Base-by-base conservation (phyloP, 1,284 basidiomycete genomes). In the Rhodotorula sp. region DNA sequence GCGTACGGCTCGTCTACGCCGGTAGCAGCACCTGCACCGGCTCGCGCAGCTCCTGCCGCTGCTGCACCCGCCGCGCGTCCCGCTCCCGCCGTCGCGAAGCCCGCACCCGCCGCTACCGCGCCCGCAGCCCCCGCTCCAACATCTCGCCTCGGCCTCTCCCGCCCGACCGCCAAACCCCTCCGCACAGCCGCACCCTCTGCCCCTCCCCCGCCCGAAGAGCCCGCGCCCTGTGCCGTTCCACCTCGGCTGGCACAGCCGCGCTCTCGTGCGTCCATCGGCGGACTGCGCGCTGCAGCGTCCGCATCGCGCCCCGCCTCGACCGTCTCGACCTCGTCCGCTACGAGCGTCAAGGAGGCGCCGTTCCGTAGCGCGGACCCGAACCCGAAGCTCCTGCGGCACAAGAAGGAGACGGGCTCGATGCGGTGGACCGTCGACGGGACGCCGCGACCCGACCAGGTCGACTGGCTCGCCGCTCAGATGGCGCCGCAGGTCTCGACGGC, bases 391-490 rank as follows among this genome's bases (percentile, higher is more conserved):
- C 78, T 84, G 34, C 87, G 97, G 48, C 84, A 92, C 57, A 86
- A 87, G 65, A 93, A 91, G 79, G 96, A 98, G 79, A 80, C 79
- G 29, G 86, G 87, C 6, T 86, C 87, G 27, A 72, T 79, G 65
- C 79, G 77, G 51, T 83, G 82, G 81, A 71, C 80, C 54, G 74
- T 69, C 86, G 87, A 80, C 91, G 95, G 95, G 82, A 94, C 75
- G 88, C 89, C 89, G 10, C 86, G 92, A 66, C 91, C 93, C 78
- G 95, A 98, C 79, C 86, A 97, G 29, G 87, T 90, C 53, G 96
- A 76, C 27, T 71, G 72, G 46, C 84, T 99, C 51, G 90, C 94
- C 73, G 87, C 87, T 75, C 97, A 99, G 81, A 97, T 97, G 91
- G 94, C 97, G 77, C 86, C 89, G 2, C 87, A 91, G 78, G 85